These are phyloP conservation scores for Phytopythium helicoides DNA, from an alignment of 352 stramenopile species.

Conservation along the genomic window DNA sequence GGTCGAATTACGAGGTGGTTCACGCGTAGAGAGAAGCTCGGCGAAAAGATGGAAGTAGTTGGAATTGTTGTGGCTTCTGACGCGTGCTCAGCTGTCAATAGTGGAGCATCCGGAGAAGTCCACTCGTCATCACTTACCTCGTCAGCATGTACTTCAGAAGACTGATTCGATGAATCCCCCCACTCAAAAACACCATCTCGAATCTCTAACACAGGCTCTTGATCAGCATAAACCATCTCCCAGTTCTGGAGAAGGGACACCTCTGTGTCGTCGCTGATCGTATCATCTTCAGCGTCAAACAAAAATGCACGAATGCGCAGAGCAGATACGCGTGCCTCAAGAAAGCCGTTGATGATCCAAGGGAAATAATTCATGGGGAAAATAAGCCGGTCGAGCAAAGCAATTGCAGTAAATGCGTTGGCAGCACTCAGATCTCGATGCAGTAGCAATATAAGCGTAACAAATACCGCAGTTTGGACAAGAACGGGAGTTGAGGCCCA, in stretches of 20 bases:
- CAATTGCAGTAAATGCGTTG: conserved; percentile 82
- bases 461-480: conserved; percentile 84
- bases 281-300: conserved; percentile 24
- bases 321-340: conserved; percentile 83
- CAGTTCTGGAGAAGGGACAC: neutral
- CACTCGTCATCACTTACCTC: neutral
- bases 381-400: conserved; percentile 86
- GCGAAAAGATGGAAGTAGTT: neutral
- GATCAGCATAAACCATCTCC: neutral
- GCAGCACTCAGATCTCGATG: conserved; percentile 66
- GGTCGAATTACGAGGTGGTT: conserved; percentile 36
- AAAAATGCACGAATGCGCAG: conserved; percentile 73
- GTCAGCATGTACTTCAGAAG: neutral
- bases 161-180: neutral
- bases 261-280: conserved; percentile 1
- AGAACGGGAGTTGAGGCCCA: conserved; percentile 88
- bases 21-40: conserved; percentile 45
- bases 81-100: neutral
- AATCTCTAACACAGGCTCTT: conserved; percentile 16
- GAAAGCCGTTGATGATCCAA: conserved; percentile 90
- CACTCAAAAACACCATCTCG: conserved; percentile 29
- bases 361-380: conserved; percentile 92
- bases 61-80: neutral
- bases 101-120: neutral
- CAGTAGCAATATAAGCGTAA: conserved; percentile 62